Percentiles rank a stretch among this genome's conserved stretches.
Evolutionary conservation across 306 rosid genomes (phyloP).

Genomic region (Comarum palustre): DNA sequence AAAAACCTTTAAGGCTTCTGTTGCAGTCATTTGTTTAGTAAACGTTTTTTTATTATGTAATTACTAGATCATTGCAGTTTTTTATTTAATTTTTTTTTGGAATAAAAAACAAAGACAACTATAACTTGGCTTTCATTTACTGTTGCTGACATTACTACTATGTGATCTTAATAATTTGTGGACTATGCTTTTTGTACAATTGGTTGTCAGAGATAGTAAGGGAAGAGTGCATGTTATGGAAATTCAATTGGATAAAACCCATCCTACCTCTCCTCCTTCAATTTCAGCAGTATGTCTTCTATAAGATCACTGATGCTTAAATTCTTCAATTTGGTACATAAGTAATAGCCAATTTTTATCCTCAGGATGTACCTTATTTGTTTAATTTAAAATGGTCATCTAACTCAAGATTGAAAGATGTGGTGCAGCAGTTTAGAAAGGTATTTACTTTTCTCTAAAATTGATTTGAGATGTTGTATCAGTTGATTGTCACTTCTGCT

Average conservation of each 20-base stretch:
- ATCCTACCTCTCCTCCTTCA: constrained; percentile 36
- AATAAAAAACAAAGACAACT: neutral
- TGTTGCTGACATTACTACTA: neutral
- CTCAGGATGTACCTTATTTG: constrained; percentile 29
- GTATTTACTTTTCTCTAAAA: constrained; percentile 6
- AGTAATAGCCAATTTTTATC: constrained; percentile 8
- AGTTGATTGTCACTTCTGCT: neutral
- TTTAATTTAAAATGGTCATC: constrained; percentile 33
- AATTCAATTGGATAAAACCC: constrained; percentile 31
- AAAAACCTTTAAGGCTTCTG: neutral
- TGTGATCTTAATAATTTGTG: neutral
- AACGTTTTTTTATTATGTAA: neutral
- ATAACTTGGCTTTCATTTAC: neutral
- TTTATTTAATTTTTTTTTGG: no score
- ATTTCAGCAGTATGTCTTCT: constrained; percentile 34
- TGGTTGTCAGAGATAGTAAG: constrained; percentile 32
- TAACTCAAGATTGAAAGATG: constrained; percentile 32
- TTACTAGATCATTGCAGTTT: neutral
- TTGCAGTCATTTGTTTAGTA: constrained; percentile 1
- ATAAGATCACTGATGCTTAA: neutral
- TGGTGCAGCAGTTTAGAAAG: constrained; percentile 38
- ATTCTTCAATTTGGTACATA: neutral
- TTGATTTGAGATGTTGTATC: neutral
- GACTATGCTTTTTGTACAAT: neutral
- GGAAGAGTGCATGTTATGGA: constrained; percentile 28